Percentiles rank a stretch among this genome's conserved stretches.
These are phyloP conservation scores for Fraxinus anomala DNA, from an alignment of 257 asterid genomes.

Conservation along the genomic window DNA sequence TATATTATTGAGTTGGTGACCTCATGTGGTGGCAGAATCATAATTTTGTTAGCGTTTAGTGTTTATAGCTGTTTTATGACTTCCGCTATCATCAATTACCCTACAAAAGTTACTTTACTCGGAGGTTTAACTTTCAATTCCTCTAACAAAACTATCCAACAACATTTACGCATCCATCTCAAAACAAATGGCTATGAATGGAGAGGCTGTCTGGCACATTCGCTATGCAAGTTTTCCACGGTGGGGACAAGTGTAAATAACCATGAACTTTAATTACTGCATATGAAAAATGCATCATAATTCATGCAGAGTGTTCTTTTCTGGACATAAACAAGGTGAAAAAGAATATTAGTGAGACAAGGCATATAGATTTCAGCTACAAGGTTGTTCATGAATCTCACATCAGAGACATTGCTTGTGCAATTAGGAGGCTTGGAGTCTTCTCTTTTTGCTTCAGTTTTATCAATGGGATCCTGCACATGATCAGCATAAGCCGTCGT, in stretches of 20 bases:
- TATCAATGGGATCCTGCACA: conserved; percentile 39
- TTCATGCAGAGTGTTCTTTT: background rate
- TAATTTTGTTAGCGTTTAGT: background rate
- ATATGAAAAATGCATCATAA: background rate
- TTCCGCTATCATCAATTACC: background rate
- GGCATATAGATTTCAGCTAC: background rate
- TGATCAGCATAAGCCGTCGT: background rate
- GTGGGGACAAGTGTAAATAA: background rate
- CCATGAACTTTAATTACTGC: background rate
- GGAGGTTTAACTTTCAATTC: background rate
- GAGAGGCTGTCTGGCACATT: no score
- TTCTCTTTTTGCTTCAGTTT: conserved; percentile 25
- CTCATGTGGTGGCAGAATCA: background rate
- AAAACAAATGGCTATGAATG: no score
- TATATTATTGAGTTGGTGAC: background rate
- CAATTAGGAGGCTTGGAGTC: conserved; percentile 27
- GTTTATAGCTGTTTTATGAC: background rate
- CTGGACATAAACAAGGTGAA: background rate
- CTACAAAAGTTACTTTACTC: background rate
- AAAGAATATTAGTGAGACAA: background rate
- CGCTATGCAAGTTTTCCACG: background rate
- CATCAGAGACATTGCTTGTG: conserved; percentile 42
- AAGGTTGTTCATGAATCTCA: conserved; percentile 24
- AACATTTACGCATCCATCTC: background rate
- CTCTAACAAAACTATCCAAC: background rate